Evolutionary conservation across 225 moss, liverwort and hornwort species (phyloP), one percentile per base, ranked within the genome.

Genomic region (Polytrichum formosum): DNA sequence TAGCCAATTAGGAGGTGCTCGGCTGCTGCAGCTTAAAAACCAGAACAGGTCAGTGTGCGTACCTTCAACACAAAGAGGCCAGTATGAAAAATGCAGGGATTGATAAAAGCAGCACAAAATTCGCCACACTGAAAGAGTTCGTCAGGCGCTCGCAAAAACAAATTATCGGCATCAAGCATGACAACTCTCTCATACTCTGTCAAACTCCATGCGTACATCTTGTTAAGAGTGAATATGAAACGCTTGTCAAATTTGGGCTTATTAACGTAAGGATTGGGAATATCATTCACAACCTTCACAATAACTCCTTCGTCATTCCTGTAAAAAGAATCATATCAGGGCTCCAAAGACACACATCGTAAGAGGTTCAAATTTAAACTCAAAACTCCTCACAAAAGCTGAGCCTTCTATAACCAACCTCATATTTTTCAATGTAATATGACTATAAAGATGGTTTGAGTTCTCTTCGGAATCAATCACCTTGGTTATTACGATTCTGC

Each of bases 61-160:
- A 90, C 92, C 88, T 90, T 82, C 9, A 93, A 70, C 18, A 93
- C 93, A 68, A 93, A 91, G 0, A 93, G 87, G 17, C 93, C 91
- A 1, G 89, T 90, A 69, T 93, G 93, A 66, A 93, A 93, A 53
- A 87, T 80, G 64, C 93, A 93, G 18, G 91, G 93, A 71, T 93
- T 87, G 33, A 93, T 87, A 28, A 91, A 93, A 54, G 79, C 60
- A 7, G 93, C 93, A 64, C 93, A 93, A 67, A 93, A 93, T 70
- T 93, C 78, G 35, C 93, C 93, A 70, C 93, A 93, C 63, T 81
- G 83, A 67, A 93, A 93, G 54, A 93, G 78, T 66, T 93, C 93
- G 26, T 93, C 82, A 13, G 93, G 72, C 22, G 78, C 81, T 28
- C 88, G 85, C 28, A 93, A 71, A 67, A 93, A 91, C n/a, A 93